Evolutionary conservation across 2,329 filamentous ascomycete genomes (phyloP), one percentile per base, ranked within the genome.

Genomic region (Triangularia verruculosa): DNA sequence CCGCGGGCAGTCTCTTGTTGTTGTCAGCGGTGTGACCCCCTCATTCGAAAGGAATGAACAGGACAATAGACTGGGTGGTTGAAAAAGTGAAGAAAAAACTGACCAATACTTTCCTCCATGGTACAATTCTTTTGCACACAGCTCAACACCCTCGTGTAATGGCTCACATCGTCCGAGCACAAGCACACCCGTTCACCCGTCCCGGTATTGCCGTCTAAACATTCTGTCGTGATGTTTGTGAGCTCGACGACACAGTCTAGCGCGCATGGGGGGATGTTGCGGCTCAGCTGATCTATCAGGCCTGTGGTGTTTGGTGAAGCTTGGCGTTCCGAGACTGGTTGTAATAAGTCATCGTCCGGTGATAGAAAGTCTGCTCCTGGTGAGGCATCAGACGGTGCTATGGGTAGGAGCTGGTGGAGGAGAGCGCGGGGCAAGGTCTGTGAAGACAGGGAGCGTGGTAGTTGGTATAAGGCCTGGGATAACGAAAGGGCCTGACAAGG

Each of bases 1-100:
- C 74, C 63, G 47, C 72, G 68, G 22, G 69, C 72, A 8, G 77
- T 71, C 28, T 72, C 75, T 70, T n/a, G 51, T 54, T 28, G 22
- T 27, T 27, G 51, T 69, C 65, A 54, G 51, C 43, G 3, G 39
- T 4, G 39, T 6, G 39, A 43, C n/a, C 39, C 39, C n/a, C n/a
- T n/a, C n/a, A n/a, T n/a, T n/a, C n/a, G n/a, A n/a, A n/a, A n/a
- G n/a, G n/a, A n/a, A n/a, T n/a, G n/a, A n/a, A n/a, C n/a, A 17
- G 17, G 32, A 9, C 32, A 34, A 34, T 13, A 9, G 15, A 43
- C 9, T 24, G 20, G 9, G 17, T 53, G 2, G 15, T 15, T 7
- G 13, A 27, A 53, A 27, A 1, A n/a, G 20, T 8, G 51, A 13
- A 6, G 51, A 27, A 54, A 54, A 13, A 24, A 52, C 58, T 32